A percentile compares a stretch with the other conserved stretches of the same genome.
phyloP scores from a whole-genome alignment of 495 filamentous ascomycete genomes.

The Parachaetomium inaequale region DNA sequence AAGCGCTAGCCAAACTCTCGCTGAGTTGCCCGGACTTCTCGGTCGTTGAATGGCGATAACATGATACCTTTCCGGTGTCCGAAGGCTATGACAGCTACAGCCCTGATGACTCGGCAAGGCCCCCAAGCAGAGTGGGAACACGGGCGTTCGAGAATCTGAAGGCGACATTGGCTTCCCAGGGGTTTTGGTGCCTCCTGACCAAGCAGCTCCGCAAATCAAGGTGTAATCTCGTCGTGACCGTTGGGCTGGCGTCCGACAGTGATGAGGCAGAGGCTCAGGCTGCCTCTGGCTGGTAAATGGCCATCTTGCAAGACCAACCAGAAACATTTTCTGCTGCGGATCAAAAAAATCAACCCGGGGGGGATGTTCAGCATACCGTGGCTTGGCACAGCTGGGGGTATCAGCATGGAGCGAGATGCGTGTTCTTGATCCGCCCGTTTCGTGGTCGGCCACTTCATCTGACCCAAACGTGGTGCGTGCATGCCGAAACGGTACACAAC shows the following conservation, averaged over 20 bases:
- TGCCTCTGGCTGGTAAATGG: not conserved
- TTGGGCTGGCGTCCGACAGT: not conserved
- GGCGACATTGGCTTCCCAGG: conserved; percentile 14
- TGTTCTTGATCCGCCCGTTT: not conserved
- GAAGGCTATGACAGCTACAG: not conserved
- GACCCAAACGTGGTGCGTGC: conserved; percentile 9
- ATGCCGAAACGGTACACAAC: conserved; percentile 2
- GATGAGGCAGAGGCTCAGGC: not conserved
- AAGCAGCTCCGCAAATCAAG: not conserved
- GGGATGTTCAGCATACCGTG: not conserved
- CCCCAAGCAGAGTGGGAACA: not conserved
- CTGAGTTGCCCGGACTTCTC: too few relatives aligned
- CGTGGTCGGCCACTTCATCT: not conserved
- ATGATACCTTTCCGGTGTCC: too few relatives aligned
- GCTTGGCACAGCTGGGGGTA: not conserved
- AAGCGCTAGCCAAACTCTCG: not conserved
- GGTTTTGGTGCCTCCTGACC: conserved; percentile 6
- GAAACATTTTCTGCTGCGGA: not conserved
- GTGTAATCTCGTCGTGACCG: conserved; percentile 1
- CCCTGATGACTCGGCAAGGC: not conserved
- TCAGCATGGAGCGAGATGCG: not conserved
- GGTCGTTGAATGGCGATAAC: too few relatives aligned
- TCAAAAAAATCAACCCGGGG: conserved; percentile 1
- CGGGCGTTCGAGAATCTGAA: not conserved
- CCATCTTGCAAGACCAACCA: not conserved